phyloP scores from a whole-genome alignment of 768 basidiomycete genomes.

The Lactifluus volemus region DNA sequence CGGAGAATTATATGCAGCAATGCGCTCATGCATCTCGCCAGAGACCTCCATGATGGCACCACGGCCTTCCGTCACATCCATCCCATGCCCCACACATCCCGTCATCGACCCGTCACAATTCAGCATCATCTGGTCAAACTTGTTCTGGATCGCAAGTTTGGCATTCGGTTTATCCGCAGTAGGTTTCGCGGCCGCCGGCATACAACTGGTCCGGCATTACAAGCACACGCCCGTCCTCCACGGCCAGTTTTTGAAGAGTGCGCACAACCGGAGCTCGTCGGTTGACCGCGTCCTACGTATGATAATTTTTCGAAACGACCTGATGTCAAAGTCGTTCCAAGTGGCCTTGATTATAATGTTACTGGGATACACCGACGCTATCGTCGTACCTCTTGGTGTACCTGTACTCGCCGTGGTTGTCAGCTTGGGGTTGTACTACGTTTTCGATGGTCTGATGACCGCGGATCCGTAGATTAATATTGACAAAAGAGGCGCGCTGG shows the following conservation, averaged over 20 bases:
- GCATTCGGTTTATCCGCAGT: neutral
- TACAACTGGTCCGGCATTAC: neutral
- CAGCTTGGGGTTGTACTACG: neutral
- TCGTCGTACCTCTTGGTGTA: neutral
- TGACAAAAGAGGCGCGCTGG: neutral
- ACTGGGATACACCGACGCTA: neutral
- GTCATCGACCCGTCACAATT: neutral
- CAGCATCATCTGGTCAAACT: neutral
- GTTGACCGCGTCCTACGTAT: neutral
- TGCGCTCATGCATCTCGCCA: neutral
- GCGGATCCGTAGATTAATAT: neutral
- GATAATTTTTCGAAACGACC: neutral
- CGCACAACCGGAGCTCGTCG: neutral
- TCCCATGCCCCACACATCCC: neutral
- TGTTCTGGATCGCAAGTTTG: neutral
- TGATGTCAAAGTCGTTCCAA: neutral
- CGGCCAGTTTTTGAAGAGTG: neutral
- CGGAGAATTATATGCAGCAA: neutral
- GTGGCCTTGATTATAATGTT: neutral
- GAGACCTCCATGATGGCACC: neutral
- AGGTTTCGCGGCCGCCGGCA: neutral
- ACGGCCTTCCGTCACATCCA: neutral
- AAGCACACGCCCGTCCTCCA: neutral
- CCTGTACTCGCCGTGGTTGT: neutral
- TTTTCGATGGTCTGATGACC: neutral